These are phyloP conservation scores for Euphorbia pulcherrima DNA, from an alignment of 345 rosid species.

Conservation along the genomic window DNA sequence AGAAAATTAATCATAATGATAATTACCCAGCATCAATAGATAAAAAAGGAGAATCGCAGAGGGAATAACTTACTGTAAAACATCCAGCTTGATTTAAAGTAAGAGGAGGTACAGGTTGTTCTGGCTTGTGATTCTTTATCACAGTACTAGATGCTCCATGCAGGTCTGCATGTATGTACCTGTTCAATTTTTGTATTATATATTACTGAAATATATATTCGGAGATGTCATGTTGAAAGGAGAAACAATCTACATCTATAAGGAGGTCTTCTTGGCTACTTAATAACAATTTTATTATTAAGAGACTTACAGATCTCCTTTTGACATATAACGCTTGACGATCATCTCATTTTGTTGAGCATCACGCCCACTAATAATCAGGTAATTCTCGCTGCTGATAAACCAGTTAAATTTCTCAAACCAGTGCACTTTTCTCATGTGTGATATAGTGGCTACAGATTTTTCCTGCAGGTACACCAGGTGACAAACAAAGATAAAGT, in stretches of 20 bases:
- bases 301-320: conserved; percentile 81
- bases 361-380: conserved; percentile 94
- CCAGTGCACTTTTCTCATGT: conserved; percentile 98
- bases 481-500: not conserved
- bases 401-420: conserved; percentile 99
- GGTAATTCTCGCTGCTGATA: conserved; percentile 90
- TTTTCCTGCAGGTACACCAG: conserved; percentile 53
- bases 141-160: conserved; percentile 98
- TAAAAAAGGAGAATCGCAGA: not conserved
- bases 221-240: not conserved
- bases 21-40: conserved; percentile 2
- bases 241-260: not conserved
- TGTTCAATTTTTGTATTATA: conserved; percentile 32
- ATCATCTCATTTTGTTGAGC: conserved; percentile 98
- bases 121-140: conserved; percentile 89
- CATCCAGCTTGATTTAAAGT: conserved; percentile 97
- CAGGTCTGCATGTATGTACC: conserved; percentile 93
- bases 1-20: conserved; percentile 10
- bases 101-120: conserved; percentile 85
- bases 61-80: conserved; percentile 54
- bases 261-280: not conserved
- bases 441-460: conserved; percentile 79
- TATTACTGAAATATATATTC: not conserved
- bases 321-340: conserved; percentile 94
- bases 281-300: conserved; percentile 6